A percentile compares a stretch with the other conserved stretches of the same genome.
Evolutionary conservation across 768 basidiomycete genomes (phyloP).

Genomic region (Holtermanniella nyarrowii): DNA sequence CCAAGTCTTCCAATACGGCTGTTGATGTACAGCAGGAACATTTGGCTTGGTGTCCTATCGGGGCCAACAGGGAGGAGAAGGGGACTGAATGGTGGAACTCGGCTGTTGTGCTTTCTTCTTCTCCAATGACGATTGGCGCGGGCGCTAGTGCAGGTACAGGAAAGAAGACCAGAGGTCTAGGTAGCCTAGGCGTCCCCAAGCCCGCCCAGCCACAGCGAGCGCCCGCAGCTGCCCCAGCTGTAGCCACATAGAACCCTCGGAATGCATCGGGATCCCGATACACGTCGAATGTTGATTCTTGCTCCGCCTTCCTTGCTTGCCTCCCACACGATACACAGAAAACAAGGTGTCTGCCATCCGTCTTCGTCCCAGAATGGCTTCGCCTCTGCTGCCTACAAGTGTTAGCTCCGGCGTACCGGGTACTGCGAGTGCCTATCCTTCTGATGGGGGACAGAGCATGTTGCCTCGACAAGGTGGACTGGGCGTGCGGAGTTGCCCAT

Average conservation of each 20-base stretch:
- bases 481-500: slow-evolving; percentile 50
- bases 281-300: too few species aligned
- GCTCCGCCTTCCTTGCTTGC: too few species aligned
- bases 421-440: too few species aligned
- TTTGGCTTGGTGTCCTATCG: slow-evolving; percentile 26
- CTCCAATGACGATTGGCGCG: too few species aligned
- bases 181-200: not conserved
- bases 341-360: slow-evolving; percentile 1
- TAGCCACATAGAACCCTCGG: too few species aligned
- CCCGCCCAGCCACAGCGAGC: too few species aligned
- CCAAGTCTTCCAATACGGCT: not conserved
- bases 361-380: slow-evolving; percentile 2
- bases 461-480: not conserved
- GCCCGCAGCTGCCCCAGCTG: too few species aligned
- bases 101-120: not conserved
- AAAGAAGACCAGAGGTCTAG: not conserved
- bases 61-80: not conserved
- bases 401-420: not conserved
- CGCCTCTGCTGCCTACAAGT: not conserved
- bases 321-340: too few species aligned
- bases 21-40: slow-evolving; percentile 28
- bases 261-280: too few species aligned
- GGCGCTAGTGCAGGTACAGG: too few species aligned
- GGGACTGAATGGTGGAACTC: slow-evolving; percentile 15
- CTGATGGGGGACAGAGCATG: not conserved